Percentiles rank a stretch among this genome's conserved stretches.
These are phyloP conservation scores for Tricholoma flavovirens DNA, from an alignment of 768 basidiomycete species.

Conservation along the genomic window DNA sequence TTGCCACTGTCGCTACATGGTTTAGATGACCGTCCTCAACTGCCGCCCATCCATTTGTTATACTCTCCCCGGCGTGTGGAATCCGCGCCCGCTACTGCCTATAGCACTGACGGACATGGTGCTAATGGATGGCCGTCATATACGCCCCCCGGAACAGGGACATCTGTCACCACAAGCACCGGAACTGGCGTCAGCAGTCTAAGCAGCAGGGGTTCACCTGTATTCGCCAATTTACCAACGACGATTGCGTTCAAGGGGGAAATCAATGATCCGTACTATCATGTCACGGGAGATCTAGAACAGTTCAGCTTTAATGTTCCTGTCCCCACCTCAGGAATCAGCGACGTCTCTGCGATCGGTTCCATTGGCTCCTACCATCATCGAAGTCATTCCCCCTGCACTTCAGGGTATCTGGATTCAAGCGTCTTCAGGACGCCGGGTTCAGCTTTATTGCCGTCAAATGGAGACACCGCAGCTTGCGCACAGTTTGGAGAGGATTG, in stretches of 20 bases:
- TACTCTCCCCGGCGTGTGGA: constrained; percentile 37
- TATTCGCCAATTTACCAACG: constrained; percentile 31
- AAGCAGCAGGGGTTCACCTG: constrained; percentile 37
- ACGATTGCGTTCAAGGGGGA: constrained; percentile 29
- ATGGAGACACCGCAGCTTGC: constrained; percentile 33
- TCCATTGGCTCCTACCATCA: constrained; percentile 23
- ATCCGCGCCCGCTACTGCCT: constrained; percentile 48
- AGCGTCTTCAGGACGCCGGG: constrained; percentile 21
- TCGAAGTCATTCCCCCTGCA: constrained; percentile 21
- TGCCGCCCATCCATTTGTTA: constrained; percentile 39
- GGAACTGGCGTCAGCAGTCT: constrained; percentile 33
- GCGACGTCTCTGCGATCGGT: constrained; percentile 23
- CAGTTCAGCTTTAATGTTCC: constrained; percentile 47
- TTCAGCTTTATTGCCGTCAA: constrained; percentile 25
- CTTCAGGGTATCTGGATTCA: constrained; percentile 16
- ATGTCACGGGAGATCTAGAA: constrained; percentile 38
- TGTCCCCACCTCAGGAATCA: constrained; percentile 20
- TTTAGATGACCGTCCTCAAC: constrained; percentile 36
- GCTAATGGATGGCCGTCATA: constrained; percentile 53
- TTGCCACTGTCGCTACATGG: constrained; percentile 14
- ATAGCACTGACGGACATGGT: constrained; percentile 43
- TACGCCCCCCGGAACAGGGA: constrained; percentile 55
- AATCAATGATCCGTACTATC: constrained; percentile 36
- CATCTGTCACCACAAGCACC: constrained; percentile 43
- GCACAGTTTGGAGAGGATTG: constrained; percentile 42